Evolutionary conservation across 192 early-diverging fungal species (phyloP), one percentile per base, ranked within the genome.

Genomic region (Rhizoclosmatium globosum): DNA sequence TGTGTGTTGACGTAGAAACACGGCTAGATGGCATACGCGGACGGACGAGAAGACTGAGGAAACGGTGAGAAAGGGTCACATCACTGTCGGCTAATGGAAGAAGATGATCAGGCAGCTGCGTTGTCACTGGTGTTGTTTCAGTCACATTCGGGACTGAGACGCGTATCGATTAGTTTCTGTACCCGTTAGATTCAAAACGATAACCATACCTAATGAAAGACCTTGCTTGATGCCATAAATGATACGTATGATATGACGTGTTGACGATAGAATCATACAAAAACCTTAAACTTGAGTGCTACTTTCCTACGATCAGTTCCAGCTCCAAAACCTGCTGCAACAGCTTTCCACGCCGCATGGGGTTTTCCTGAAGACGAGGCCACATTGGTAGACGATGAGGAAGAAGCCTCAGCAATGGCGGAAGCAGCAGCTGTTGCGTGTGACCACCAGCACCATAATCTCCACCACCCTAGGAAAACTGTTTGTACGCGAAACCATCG

Each of bases 371-470:
- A 62, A 53, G 50, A 17, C 6, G 50, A 53, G 17, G 50, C 50
- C 50, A 53, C 9, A 53, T 62, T 62, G 60, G 15, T 62, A 47
- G 43, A 43, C 4, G 66, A n/a, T 43, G 66, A 41, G 13, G 66
- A 68, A 13, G 66, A 47, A 43, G 70, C 48, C 9, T 71, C 70
- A n/a, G 56, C 70, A 56, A 71, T 21, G 6, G 43, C 38, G 44
- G 70, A 7, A 15, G 70, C 70, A 9, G 70, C 70, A n/a, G 70
- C 50, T 50, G 70, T 41, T 19, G 72, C 72, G 44, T 74, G 72
- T 19, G 38, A 15, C 72, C 72, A 74, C 72, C 72, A 74, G 60
- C 72, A 74, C 59, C 57, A 64, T 44, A 74, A 9, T 39, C 72
- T 56, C 57, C 60, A 74, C 58, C 60, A 74, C 19, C 72, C 72